Percentiles rank a stretch among this genome's conserved stretches.
Conservation (phyloP, 1,139 yeast genomes). For the Debaryomyces fabryi region DNA sequence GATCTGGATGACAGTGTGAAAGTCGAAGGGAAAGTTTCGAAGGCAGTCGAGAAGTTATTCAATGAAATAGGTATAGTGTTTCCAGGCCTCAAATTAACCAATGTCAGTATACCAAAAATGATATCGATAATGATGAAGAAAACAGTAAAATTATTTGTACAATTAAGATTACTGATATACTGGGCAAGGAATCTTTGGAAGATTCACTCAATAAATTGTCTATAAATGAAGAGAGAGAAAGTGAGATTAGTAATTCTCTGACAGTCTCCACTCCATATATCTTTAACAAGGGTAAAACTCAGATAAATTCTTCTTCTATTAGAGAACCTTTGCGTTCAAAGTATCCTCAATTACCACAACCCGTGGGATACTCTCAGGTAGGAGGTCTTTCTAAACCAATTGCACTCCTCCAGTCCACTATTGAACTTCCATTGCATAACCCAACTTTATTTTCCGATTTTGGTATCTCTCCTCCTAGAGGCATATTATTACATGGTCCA, state of each 20-base stretch:
- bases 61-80: conserved; percentile 56
- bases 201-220: conserved; percentile 31
- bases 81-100: conserved; percentile 49
- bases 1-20: conserved; percentile 10
- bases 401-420: conserved; percentile 59
- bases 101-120: conserved; percentile 8
- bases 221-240: conserved; percentile 16
- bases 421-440: conserved; percentile 78
- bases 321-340: conserved; percentile 25
- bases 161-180: conserved; percentile 27
- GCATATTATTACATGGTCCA: conserved; percentile 89
- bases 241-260: conserved; percentile 14
- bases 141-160: conserved; percentile 6
- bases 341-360: conserved; percentile 46
- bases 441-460: conserved; percentile 80
- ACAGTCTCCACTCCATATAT: conserved; percentile 50
- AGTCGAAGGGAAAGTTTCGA: conserved; percentile 11
- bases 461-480: conserved; percentile 91
- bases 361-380: conserved; percentile 51
- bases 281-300: conserved; percentile 43
- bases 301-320: conserved; percentile 23
- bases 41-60: conserved; percentile 39
- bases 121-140: conserved; percentile 13
- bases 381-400: conserved; percentile 82
- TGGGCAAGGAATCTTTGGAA: conserved; percentile 21